Evolutionary conservation across 2,329 filamentous ascomycete species (phyloP).

Genomic region (Fusarium piperis): DNA sequence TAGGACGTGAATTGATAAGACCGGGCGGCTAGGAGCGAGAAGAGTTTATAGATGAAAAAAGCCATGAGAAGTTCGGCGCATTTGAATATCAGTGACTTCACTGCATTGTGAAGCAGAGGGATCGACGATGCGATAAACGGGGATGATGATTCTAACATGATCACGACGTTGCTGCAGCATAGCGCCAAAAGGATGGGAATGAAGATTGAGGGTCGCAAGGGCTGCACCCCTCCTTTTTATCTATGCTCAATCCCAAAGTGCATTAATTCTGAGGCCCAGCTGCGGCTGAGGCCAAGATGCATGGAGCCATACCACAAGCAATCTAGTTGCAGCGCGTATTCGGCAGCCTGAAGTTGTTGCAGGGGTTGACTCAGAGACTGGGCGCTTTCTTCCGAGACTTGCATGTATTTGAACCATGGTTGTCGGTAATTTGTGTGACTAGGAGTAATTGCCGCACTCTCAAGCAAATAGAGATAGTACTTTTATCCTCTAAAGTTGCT

Average conservation of each 20-base stretch:
- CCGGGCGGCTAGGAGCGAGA: constrained; percentile 22
- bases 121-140: constrained; percentile 23
- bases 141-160: constrained; percentile 17
- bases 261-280: not conserved
- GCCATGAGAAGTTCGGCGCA: constrained; percentile 30
- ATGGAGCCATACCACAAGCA: not conserved
- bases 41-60: constrained; percentile 26
- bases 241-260: not conserved
- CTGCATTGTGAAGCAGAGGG: constrained; percentile 30
- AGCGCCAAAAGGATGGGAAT: not conserved
- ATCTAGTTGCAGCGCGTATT: not conserved
- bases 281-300: not conserved
- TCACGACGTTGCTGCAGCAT: not conserved
- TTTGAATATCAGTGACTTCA: constrained; percentile 30
- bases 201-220: not conserved
- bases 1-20: constrained; percentile 32
- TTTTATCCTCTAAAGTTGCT: too few species aligned
- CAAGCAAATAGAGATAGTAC: too few species aligned
- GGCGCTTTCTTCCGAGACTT: not conserved
- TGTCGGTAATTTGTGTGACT: too few species aligned
- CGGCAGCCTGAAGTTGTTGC: not conserved
- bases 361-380: not conserved
- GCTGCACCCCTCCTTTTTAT: not conserved
- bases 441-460: too few species aligned
- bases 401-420: not conserved